Percentiles rank a stretch among this genome's conserved stretches.
Conservation (phyloP, 305 asterid species). For the Solanum aculeatissimum region DNA sequence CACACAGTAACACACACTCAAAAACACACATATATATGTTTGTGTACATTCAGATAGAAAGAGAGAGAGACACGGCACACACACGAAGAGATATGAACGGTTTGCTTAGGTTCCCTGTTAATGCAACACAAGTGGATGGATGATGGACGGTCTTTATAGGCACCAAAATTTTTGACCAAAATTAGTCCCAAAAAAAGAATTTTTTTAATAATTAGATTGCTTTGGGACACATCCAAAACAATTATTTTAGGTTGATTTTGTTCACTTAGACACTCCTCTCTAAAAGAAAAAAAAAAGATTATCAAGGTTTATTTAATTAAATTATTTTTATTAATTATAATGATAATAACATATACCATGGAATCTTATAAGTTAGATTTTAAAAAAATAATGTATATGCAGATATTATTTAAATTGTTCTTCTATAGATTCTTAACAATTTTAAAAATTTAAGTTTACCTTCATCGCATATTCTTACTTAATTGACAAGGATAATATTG, state of each 20-base stretch:
- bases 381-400: no score
- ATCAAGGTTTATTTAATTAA: no score
- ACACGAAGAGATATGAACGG: background rate
- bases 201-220: background rate
- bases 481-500: no score
- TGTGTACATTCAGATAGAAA: background rate
- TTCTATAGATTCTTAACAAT: background rate
- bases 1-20: background rate
- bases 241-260: no score
- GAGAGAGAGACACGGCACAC: background rate
- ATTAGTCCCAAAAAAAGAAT: background rate
- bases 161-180: background rate
- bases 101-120: background rate
- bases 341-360: no score
- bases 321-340: no score
- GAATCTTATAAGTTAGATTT: no score
- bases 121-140: constrained; percentile 6
- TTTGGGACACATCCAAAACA: background rate
- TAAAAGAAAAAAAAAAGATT: no score
- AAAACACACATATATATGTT: background rate
- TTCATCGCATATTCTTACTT: no score
- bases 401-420: no score
- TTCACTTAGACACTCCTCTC: no score
- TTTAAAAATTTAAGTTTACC: background rate
- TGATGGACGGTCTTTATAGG: background rate